Percentiles rank a stretch among this genome's conserved stretches.
phyloP scores from a whole-genome alignment of 345 rosid genomes.

The Brassica juncea region DNA sequence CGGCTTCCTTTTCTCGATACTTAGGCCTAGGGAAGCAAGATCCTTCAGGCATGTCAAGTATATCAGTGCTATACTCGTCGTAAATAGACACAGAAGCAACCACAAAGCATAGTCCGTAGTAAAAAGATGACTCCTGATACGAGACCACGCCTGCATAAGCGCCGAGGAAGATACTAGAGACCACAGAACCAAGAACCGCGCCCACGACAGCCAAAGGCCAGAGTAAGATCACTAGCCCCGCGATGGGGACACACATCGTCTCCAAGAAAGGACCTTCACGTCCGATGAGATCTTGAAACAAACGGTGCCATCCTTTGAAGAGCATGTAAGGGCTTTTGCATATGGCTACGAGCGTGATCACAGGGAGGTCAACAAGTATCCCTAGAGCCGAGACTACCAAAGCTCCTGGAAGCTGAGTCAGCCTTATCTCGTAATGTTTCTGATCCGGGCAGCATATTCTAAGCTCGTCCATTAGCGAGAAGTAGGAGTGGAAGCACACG shows the following conservation, averaged over 20 bases:
- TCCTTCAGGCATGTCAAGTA: slow-evolving; percentile 91
- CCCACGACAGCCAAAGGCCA: slow-evolving; percentile 98
- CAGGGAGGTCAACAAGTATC: slow-evolving; percentile 59
- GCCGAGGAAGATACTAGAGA: slow-evolving; percentile 83
- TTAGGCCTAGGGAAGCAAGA: slow-evolving; percentile 90
- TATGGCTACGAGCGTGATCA: slow-evolving; percentile 72
- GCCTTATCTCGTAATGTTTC: slow-evolving; percentile 72
- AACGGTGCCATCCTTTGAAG: slow-evolving; percentile 92
- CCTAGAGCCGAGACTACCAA: slow-evolving; percentile 66
- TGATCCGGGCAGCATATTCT: slow-evolving; percentile 51
- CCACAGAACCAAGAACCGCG: slow-evolving; percentile 75
- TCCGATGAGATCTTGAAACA: slow-evolving; percentile 87
- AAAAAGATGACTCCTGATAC: slow-evolving; percentile 89
- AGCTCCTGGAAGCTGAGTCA: slow-evolving; percentile 68
- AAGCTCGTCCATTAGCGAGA: slow-evolving; percentile 77
- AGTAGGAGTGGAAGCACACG: slow-evolving; percentile 74
- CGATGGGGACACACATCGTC: slow-evolving; percentile 96
- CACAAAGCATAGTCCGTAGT: slow-evolving; percentile 84
- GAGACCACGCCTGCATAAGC: slow-evolving; percentile 81
- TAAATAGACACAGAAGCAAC: slow-evolving; percentile 78
- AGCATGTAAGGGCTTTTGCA: slow-evolving; percentile 92
- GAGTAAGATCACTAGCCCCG: slow-evolving; percentile 87
- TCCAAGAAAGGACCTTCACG: slow-evolving; percentile 99
- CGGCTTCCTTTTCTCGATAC: slow-evolving; percentile 42
- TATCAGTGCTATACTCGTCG: slow-evolving; percentile 89